A percentile compares a stretch with the other conserved stretches of the same genome.
Evolutionary conservation across 2,329 filamentous ascomycete genomes (phyloP).

Genomic region (Orbilia brochopaga): DNA sequence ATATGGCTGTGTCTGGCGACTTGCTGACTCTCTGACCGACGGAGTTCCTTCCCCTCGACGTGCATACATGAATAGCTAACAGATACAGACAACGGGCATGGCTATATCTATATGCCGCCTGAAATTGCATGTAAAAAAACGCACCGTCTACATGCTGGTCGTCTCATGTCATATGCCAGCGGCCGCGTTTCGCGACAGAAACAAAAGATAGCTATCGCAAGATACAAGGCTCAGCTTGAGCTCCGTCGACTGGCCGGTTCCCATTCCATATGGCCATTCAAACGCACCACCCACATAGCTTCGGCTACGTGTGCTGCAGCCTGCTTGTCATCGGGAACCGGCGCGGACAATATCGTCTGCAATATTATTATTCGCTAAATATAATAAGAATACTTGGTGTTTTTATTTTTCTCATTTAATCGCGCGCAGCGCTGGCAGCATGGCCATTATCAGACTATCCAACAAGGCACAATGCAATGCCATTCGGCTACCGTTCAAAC

Average conservation of each 20-base stretch:
- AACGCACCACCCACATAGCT: conserved; percentile 8
- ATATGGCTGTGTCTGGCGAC: neutral
- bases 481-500: too few species aligned
- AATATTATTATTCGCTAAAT: neutral
- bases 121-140: too few species aligned
- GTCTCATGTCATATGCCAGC: neutral
- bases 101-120: too few species aligned
- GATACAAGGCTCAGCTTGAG: neutral
- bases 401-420: too few species aligned
- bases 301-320: conserved; percentile 48
- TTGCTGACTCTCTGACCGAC: too few species aligned
- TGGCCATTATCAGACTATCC: too few species aligned
- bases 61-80: too few species aligned
- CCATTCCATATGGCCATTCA: neutral
- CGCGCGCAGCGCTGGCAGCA: neutral
- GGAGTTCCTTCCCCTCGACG: too few species aligned
- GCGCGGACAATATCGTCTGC: conserved; percentile 8
- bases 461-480: too few species aligned
- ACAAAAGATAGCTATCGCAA: neutral
- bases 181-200: neutral
- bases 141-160: neutral
- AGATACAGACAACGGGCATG: too few species aligned
- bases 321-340: conserved; percentile 38
- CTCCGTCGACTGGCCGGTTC: neutral
- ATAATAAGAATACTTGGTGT: conserved; percentile 2